Percentiles rank a stretch among this genome's conserved stretches.
phyloP scores from a whole-genome alignment of 345 rosid species.

The Aquilaria yunnanensis region DNA sequence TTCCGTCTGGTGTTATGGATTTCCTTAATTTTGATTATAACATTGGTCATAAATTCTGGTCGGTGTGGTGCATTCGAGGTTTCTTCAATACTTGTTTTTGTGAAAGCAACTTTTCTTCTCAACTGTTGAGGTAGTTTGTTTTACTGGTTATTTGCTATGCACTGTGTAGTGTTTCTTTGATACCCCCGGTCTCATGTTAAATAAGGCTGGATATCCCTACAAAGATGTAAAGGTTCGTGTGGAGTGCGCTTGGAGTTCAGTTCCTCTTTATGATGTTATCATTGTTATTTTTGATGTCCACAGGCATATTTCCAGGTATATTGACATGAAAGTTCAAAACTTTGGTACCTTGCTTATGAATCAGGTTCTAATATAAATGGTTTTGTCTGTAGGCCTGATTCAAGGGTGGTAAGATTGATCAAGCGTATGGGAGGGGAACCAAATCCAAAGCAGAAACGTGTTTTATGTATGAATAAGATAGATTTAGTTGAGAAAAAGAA shows the following conservation, averaged over 20 bases:
- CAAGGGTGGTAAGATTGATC: constrained; percentile 70
- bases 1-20: neutral
- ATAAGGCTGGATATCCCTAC: constrained; percentile 52
- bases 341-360: neutral
- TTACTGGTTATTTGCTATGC: constrained; percentile 5
- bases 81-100: too few species aligned
- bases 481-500: constrained; percentile 80
- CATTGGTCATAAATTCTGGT: neutral
- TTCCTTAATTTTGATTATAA: neutral
- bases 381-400: constrained; percentile 54
- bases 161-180: constrained; percentile 80
- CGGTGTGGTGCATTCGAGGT: too few species aligned
- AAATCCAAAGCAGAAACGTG: constrained; percentile 61
- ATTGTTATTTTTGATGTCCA: constrained; percentile 89
- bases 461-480: constrained; percentile 90
- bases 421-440: constrained; percentile 57
- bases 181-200: constrained; percentile 82
- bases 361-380: neutral
- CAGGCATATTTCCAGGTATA: constrained; percentile 77
- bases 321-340: constrained; percentile 14
- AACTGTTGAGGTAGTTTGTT: constrained; percentile 1
- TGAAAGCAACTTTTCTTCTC: neutral
- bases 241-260: constrained; percentile 76
- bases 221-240: constrained; percentile 80
- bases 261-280: constrained; percentile 74